Evolutionary conservation across 139 green algal species (phyloP), one percentile per base, ranked within the genome.

Genomic region (Picochlorum sp.): DNA sequence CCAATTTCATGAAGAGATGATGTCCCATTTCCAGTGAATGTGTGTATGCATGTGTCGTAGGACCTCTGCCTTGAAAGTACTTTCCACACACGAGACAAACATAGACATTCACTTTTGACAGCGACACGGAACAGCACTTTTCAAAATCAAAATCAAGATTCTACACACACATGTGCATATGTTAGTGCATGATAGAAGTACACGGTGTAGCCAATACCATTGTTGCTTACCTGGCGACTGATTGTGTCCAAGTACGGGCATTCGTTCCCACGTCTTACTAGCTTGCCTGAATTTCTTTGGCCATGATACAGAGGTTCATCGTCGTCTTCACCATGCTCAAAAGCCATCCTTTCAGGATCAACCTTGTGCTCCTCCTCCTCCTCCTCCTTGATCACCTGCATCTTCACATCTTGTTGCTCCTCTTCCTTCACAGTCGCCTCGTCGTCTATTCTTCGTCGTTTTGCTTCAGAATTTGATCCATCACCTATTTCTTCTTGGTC

Each of bases 131-230:
- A 77, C 94, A 99, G 79, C 89, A 96, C 76, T 96, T 97, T 61
- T 98, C 94, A 68, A 99, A 99, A 67, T 99, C 94, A 74, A 99
- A 98, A 66, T 99, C 94, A 30, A 99, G 81, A 58, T 90, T 87
- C 85, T 91, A 76, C 24, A 44, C 2, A 65, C 63, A 59, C 8
- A 41, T 41, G 8, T 11, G 50, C 10, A 8, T 20, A 16, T 56
- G 56, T 9, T 13, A 41, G 34, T 41, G 34, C 34, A 41, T 41
- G 34, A 41, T 41, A 3, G 0, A 41, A 9, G 59, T 58, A 21
- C 7, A 30, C 4, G 28, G 4, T 30, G 0, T 30, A 30, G 28
- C 28, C 28, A 30, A 30, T 4, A 16, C 1, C 56, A 30, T 20
- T 30, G n/a, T 50, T 74, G 28, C 63, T 2, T 51, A 89, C 88